Evolutionary conservation across 1,139 yeast species (phyloP), one percentile per base, ranked within the genome.

Genomic region (Debaryomyces singareniensis): DNA sequence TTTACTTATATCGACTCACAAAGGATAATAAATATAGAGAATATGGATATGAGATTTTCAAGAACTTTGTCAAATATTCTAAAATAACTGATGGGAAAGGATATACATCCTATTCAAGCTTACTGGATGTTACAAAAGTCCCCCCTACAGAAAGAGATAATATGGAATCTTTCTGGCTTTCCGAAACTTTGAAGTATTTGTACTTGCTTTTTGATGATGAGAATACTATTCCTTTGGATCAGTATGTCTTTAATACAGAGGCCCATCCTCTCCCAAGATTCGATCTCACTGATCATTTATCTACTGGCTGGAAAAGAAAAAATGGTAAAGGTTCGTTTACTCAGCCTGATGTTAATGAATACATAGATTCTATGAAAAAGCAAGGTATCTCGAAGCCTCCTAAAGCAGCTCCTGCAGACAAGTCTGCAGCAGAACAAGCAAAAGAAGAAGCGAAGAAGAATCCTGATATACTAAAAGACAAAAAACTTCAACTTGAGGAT

Each of bases 141-240:
- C 77, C 84, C 6, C 61, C 75, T 1, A 55, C 50, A 20, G 55
- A 51, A 40, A 59, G 72, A 32, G 95, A 89, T 55, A 85, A 85
- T 49, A 75, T 85, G 71, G 96, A 89, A 55, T 80, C 94, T 11
- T 86, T 86, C 65, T 89, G 97, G 97, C 65, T 85, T 35, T 89
- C 96, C 0, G 96, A 89, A 54, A 89, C 97, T 1, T 70, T 89
- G 49, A 89, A 89, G 55, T 89, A 89, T 53, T 66, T 89, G 35
- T 87, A 86, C 53, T 62, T 89, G 38, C 64, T 89, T 42, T 89
- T 89, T 55, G 86, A 82, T 43, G 77, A 78, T 25, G 69, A 68
- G 13, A 64, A 70, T 43, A 63, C 65, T 35, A 52, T 76, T 36
- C 78, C 82, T 27, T 61, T 83, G 38, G 78, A 76, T 29, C 59